Percentiles rank a stretch among this genome's conserved stretches.
Evolutionary conservation across 805 yeast genomes (phyloP).

Genomic region (Yarrowia sp.): DNA sequence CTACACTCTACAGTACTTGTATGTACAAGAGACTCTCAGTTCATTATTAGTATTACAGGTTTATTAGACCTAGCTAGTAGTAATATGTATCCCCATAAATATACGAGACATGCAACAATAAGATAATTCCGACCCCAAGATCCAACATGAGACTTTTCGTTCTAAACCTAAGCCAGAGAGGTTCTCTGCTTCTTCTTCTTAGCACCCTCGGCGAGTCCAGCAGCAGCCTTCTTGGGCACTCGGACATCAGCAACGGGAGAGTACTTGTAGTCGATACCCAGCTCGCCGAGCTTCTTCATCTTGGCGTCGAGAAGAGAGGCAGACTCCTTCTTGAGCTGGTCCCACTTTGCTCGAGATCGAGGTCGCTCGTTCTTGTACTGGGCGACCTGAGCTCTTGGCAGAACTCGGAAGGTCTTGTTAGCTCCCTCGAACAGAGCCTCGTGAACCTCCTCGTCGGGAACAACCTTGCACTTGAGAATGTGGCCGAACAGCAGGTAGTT

Average conservation of each 20-base stretch:
- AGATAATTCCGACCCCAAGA: conserved; percentile 17
- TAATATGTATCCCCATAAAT: conserved; percentile 13
- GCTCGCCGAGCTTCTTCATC: conserved; percentile 49
- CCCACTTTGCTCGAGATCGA: conserved; percentile 58
- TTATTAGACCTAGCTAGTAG: conserved; percentile 21
- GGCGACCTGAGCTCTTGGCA: conserved; percentile 60
- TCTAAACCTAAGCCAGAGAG: conserved; percentile 12
- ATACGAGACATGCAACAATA: conserved; percentile 26
- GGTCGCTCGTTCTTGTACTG: conserved; percentile 55
- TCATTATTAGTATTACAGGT: conserved; percentile 2
- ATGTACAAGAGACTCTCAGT: neutral
- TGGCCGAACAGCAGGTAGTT: conserved; percentile 89
- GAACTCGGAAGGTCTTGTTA: conserved; percentile 51
- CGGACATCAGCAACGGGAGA: conserved; percentile 20
- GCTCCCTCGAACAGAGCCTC: conserved; percentile 58
- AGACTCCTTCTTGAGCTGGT: conserved; percentile 49
- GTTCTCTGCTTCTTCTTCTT: conserved; percentile 29
- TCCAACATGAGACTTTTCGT: neutral
- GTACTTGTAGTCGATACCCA: conserved; percentile 55
- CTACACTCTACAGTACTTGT: too few relatives aligned
- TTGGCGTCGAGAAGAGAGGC: conserved; percentile 46
- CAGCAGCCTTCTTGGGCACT: conserved; percentile 28
- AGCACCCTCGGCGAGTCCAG: conserved; percentile 19
- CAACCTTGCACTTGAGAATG: conserved; percentile 69
- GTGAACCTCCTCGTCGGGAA: conserved; percentile 42